Conservation (phyloP, 2,329 filamentous ascomycete genomes). For the Aspergillus intermedius region DNA sequence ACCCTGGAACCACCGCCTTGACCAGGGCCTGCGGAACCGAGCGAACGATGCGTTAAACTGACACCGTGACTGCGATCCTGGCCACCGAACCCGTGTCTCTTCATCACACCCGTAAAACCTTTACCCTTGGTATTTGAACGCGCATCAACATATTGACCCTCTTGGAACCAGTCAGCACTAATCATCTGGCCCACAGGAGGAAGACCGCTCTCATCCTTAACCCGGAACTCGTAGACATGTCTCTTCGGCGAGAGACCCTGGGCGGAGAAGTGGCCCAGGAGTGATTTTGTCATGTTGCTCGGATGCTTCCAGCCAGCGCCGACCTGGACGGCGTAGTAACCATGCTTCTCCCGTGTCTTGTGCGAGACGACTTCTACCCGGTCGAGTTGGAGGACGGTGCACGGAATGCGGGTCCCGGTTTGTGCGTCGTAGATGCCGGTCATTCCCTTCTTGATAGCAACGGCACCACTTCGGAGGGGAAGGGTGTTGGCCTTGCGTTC, state of each 20-base stretch:
- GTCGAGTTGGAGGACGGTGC: conserved; percentile 91
- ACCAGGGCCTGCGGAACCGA: conserved; percentile 81
- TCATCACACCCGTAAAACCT: conserved; percentile 97
- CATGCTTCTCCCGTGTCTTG: conserved; percentile 73
- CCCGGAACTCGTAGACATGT: conserved; percentile 78
- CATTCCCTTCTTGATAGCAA: conserved; percentile 94
- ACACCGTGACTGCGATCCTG: conserved; percentile 93
- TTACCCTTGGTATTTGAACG: conserved; percentile 73
- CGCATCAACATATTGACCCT: conserved; percentile 86
- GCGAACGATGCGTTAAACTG: conserved; percentile 84
- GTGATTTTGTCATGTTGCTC: conserved; percentile 70
- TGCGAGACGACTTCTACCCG: conserved; percentile 81
- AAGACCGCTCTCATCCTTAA: conserved; percentile 66
- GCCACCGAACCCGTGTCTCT: conserved; percentile 81
- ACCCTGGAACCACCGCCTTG: conserved; percentile 92
- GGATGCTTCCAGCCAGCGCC: conserved; percentile 69
- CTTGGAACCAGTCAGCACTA: conserved; percentile 81
- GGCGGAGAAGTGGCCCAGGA: conserved; percentile 81
- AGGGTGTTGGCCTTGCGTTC: conserved; percentile 52
- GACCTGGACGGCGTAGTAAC: conserved; percentile 91
- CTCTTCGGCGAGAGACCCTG: conserved; percentile 78
- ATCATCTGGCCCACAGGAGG: conserved; percentile 69
- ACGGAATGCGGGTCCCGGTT: conserved; percentile 70
- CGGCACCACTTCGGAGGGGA: conserved; percentile 67
- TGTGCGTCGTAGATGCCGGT: conserved; percentile 75